Percentiles rank a stretch among this genome's conserved stretches.
These are phyloP conservation scores for Aspergillus quadricinctus DNA, from an alignment of 2,329 filamentous ascomycete genomes.

Conservation along the genomic window DNA sequence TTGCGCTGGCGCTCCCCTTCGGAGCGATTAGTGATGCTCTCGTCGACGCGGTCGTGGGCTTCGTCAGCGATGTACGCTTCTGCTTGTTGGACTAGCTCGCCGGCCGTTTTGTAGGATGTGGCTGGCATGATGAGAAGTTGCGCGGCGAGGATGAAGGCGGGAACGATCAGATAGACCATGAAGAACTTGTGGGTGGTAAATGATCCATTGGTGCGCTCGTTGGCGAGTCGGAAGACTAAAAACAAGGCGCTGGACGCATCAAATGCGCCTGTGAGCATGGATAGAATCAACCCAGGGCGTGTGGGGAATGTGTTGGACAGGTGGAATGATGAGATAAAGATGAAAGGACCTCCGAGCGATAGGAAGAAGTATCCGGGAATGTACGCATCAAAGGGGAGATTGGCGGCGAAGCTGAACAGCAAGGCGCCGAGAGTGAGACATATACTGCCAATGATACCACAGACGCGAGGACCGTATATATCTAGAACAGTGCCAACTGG, in stretches of 20 bases:
- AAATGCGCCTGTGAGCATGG: conserved; percentile 75
- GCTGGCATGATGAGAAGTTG: conserved; percentile 70
- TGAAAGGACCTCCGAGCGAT: conserved; percentile 73
- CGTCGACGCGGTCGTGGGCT: conserved; percentile 53
- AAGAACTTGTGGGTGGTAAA: conserved; percentile 69
- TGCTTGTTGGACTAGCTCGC: conserved; percentile 72
- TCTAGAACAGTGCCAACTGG: conserved; percentile 84
- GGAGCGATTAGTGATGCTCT: conserved; percentile 47
- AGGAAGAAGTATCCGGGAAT: conserved; percentile 71
- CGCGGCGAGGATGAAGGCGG: conserved; percentile 59
- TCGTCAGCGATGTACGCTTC: conserved; percentile 54
- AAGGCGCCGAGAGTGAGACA: conserved; percentile 67
- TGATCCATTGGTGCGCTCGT: conserved; percentile 52
- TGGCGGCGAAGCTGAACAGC: conserved; percentile 64
- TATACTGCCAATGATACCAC: conserved; percentile 65
- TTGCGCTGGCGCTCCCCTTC: conserved; percentile 48
- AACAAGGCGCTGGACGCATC: conserved; percentile 78
- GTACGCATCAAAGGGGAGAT: conserved; percentile 68
- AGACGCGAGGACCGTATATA: conserved; percentile 71
- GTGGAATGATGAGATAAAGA: conserved; percentile 80
- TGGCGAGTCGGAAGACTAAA: conserved; percentile 67
- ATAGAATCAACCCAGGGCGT: conserved; percentile 73
- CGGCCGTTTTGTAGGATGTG: conserved; percentile 77
- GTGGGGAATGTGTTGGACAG: conserved; percentile 78
- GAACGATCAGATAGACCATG: conserved; percentile 66